phyloP scores from a whole-genome alignment of 2,329 filamentous ascomycete species.

The Botrytis tulipae region DNA sequence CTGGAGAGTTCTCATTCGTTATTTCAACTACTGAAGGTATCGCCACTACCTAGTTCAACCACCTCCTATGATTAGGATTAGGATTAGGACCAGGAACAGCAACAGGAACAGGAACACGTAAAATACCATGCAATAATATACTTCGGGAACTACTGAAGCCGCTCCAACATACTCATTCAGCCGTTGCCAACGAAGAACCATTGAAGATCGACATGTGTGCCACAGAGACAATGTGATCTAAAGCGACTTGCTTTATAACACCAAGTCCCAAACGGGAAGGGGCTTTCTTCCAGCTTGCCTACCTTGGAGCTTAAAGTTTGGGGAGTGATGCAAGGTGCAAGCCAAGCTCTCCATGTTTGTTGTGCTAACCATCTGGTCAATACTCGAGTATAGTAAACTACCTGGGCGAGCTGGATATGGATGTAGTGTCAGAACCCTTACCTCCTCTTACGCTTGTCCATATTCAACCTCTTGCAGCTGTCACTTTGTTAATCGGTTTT shows the following conservation, averaged over 20 bases:
- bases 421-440: neutral
- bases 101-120: neutral
- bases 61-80: neutral
- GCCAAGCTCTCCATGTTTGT: neutral
- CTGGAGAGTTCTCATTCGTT: neutral
- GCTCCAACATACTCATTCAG: neutral
- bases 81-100: neutral
- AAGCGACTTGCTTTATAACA: neutral
- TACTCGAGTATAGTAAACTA: neutral
- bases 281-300: neutral
- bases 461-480: neutral
- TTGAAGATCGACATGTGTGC: neutral
- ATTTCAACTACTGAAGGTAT: neutral
- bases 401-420: neutral
- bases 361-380: neutral
- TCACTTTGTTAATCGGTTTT: neutral
- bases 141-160: neutral
- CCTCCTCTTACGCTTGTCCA: neutral
- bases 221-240: neutral
- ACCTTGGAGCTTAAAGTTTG: neutral
- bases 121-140: neutral
- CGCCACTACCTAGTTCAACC: neutral
- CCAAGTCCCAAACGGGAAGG: neutral
- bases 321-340: neutral
- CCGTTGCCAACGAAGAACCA: neutral